Base-by-base conservation (phyloP, 1,139 yeast species). In the Scheffersomyces quercinus region DNA sequence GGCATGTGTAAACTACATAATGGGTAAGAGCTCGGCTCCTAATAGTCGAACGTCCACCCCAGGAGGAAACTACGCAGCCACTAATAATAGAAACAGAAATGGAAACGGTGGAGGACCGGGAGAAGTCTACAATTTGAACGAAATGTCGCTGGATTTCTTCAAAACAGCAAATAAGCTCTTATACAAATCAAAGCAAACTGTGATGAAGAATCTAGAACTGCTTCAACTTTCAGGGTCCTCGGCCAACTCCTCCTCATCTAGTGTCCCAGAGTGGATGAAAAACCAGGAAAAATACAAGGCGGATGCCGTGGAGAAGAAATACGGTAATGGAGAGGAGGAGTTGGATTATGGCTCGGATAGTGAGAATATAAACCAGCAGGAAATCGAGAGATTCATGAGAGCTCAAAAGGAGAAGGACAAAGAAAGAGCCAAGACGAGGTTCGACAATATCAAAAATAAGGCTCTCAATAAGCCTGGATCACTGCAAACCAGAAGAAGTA, bases 221-320 rank as follows among this genome's bases (percentile, higher is more conserved):
- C 79, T 84, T 51, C 81, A 81, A 49, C 61, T 60, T 11, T 35
- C 66, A 59, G 35, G 58, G 6, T 11, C 35, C 37, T 20, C 26
- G 9, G 26, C 26, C 1, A 45, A 29, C 24, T 32, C 20, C 29
- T 13, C 36, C 10, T 13, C 32, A 10, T 33, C 52, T 8, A 77
- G 78, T 12, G 66, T 77, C 47, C 96, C 96, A 0, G 82, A 85
- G 3, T 88, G 96, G 96, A 85, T 88, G 93, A 75, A 72, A 46
- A 76, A 79, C 49, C 83, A 78, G 55, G 73, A 65, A 37, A 71
- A 59, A 54, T 77, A 80, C 58, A 79, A 75, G 46, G 58, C 58
- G n/a, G 67, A 65, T 33, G 76, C 76, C 3, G 39, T 61, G 1
- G 75, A 73, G 41, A 68, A 72, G 34, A 67, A 61, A 45, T 52